Evolutionary conservation across 257 asterid genomes (phyloP).

Genomic region (Nicotiana otophora): DNA sequence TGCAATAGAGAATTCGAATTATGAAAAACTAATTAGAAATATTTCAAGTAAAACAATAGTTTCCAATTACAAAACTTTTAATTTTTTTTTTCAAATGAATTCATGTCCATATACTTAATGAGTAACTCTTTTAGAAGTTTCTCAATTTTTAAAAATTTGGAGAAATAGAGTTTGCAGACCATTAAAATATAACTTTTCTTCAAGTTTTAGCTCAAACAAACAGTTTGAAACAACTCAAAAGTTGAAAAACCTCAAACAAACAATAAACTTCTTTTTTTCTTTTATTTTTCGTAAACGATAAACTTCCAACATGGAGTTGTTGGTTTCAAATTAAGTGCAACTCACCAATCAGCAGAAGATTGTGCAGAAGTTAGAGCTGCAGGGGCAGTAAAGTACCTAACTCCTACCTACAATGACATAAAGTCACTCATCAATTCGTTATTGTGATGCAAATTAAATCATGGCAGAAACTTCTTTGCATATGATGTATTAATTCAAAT

Average conservation of each 20-base stretch:
- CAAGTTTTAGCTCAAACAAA: background rate
- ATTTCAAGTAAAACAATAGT: background rate
- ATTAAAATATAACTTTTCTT: too few species aligned
- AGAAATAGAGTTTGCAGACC: too few species aligned
- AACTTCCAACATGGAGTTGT: background rate
- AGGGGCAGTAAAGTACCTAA: constrained; percentile 20
- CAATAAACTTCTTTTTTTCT: background rate
- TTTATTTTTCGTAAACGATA: too few species aligned
- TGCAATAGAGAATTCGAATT: too few species aligned
- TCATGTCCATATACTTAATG: too few species aligned
- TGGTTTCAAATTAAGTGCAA: background rate
- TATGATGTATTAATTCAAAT: too few species aligned
- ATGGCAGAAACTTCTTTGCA: too few species aligned
- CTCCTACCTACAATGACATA: constrained; percentile 29
- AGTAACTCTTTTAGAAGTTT: too few species aligned
- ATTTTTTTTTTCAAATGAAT: background rate
- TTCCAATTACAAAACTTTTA: too few species aligned
- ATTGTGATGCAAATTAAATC: too few species aligned
- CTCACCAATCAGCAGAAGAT: background rate
- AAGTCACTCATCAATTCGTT: background rate
- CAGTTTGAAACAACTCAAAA: background rate
- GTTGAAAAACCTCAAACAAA: background rate
- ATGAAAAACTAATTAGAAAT: background rate
- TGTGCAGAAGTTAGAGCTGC: constrained; percentile 17
- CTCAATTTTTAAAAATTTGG: too few species aligned